These are phyloP conservation scores for Styphnolobium japonicum DNA, from an alignment of 306 rosid genomes.

Conservation along the genomic window DNA sequence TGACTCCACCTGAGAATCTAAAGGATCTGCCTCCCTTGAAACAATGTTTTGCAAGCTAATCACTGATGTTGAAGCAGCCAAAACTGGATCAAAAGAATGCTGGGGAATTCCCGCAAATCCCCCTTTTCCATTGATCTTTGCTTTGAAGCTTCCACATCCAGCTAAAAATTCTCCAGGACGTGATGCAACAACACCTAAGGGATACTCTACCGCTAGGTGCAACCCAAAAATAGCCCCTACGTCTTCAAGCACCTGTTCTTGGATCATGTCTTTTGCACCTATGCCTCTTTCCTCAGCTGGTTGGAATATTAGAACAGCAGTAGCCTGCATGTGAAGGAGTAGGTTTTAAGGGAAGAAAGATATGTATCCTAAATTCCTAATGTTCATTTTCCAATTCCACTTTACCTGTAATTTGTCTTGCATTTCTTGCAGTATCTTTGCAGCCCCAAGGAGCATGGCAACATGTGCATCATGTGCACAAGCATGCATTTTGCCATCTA, in stretches of 20 bases:
- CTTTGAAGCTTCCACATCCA: slow-evolving; percentile 95
- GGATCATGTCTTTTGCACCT: slow-evolving; percentile 82
- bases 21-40: slow-evolving; percentile 82
- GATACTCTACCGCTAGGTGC: slow-evolving; percentile 48
- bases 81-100: slow-evolving; percentile 63
- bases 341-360: neutral
- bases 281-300: slow-evolving; percentile 83
- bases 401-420: slow-evolving; percentile 54
- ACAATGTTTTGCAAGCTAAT: slow-evolving; percentile 81
- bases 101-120: slow-evolving; percentile 80
- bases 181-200: slow-evolving; percentile 63
- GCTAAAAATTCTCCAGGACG: slow-evolving; percentile 84
- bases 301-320: slow-evolving; percentile 79
- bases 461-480: slow-evolving; percentile 91
- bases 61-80: slow-evolving; percentile 80
- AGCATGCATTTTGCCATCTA: slow-evolving; percentile 86
- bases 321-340: slow-evolving; percentile 48
- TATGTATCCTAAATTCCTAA: neutral
- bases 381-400: neutral
- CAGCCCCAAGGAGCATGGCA: slow-evolving; percentile 92
- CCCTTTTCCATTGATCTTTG: slow-evolving; percentile 73
- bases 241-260: slow-evolving; percentile 65
- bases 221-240: slow-evolving; percentile 80
- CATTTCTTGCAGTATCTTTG: slow-evolving; percentile 69
- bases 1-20: slow-evolving; percentile 75